Base-by-base conservation (phyloP, 345 rosid species). In the Camelina sativa region DNA sequence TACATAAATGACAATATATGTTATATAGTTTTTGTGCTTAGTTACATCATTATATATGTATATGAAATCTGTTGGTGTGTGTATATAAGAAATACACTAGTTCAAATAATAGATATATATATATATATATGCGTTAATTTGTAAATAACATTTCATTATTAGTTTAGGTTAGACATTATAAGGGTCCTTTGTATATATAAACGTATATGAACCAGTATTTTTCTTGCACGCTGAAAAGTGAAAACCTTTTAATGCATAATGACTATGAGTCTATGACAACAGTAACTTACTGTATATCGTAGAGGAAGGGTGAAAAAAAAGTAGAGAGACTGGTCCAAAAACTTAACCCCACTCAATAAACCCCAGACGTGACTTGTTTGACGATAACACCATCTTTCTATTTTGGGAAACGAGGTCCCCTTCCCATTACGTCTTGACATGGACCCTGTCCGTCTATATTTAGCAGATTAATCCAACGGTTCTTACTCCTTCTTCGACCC, bases 361-460 rank as follows among this genome's bases (percentile, higher is more conserved):
- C 69, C 30, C 30, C 74, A 62, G 72, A 77, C 63, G 80, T 71
- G 62, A 71, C 80, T 71, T 65, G 9, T 65, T 71, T 57, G 72
- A 71, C 54, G 34, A 71, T 57, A 71, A 77, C 41, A 52, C 67
- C 72, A 57, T 71, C 62, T 77, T 77, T 77, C 80, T 71, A 71
- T 77, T 77, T 77, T 57, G 1, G 67, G 80, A 6, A 48, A 65
- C 13, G 11, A 40, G 72, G 80, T 71, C 80, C 76, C 41, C 30
- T 71, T 65, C 80, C 50, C 80, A 77, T 77, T 57, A 65, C 20
- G 67, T 57, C 62, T 77, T 77, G 76, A 77, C 37, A 57, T 77
- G 67, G 76, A 77, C 80, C 76, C 54, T 65, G 72, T 71, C 67
- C 43, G 62, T 52, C 80, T 77, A 71, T 50, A 10, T 40, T 40